Conservation (phyloP, 768 basidiomycete genomes). For the Boletus edulis region DNA sequence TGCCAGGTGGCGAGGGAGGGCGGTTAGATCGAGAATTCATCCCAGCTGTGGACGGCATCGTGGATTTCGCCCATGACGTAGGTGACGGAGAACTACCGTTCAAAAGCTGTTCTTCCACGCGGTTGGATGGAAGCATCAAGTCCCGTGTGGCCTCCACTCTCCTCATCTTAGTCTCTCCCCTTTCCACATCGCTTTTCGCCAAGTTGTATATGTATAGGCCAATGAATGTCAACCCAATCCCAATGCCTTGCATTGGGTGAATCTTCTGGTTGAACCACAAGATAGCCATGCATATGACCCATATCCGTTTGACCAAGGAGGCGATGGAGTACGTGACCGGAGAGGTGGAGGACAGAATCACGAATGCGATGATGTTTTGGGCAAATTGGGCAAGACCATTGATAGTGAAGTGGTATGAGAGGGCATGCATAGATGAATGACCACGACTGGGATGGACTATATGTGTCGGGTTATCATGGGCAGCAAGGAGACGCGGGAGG, state of each 20-base stretch:
- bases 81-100: constrained; percentile 36
- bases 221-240: constrained; percentile 86
- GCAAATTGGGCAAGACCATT: constrained; percentile 96
- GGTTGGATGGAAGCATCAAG: constrained; percentile 66
- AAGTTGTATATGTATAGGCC: constrained; percentile 97
- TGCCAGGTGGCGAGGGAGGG: constrained; percentile 2
- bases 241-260: constrained; percentile 79
- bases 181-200: constrained; percentile 89
- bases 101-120: constrained; percentile 54
- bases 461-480: constrained; percentile 39
- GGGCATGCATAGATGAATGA: constrained; percentile 54
- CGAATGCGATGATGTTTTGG: constrained; percentile 97
- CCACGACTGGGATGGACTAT: constrained; percentile 46
- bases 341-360: constrained; percentile 92
- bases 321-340: constrained; percentile 99
- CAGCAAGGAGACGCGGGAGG: constrained; percentile 61
- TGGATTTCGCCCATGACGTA: background rate
- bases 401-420: constrained; percentile 81
- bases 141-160: constrained; percentile 71
- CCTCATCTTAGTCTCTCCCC: constrained; percentile 86
- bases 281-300: constrained; percentile 96
- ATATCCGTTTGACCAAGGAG: constrained; percentile 95
- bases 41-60: constrained; percentile 24
- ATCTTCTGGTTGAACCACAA: constrained; percentile 92
- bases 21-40: constrained; percentile 20